phyloP scores from a whole-genome alignment of 768 basidiomycete species.

The Rhodotorula toruloides region DNA sequence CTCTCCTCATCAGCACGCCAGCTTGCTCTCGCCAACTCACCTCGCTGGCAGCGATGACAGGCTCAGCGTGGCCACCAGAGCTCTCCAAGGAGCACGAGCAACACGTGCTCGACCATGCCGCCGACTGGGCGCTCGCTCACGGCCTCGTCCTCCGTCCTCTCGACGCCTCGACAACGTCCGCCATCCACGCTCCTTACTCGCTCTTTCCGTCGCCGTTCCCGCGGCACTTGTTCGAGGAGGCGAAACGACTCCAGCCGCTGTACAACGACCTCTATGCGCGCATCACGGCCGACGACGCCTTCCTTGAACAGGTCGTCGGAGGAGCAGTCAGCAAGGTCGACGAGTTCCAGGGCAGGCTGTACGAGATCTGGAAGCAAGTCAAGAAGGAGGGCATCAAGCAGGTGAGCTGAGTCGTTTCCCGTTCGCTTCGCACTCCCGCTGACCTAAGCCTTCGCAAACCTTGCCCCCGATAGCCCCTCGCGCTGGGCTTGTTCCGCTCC shows the following conservation, averaged over 20 bases:
- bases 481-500: constrained; percentile 86
- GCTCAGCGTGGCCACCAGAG: constrained; percentile 4
- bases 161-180: constrained; percentile 48
- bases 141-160: constrained; percentile 76
- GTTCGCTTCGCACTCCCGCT: neutral
- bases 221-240: constrained; percentile 61
- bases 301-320: constrained; percentile 80
- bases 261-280: constrained; percentile 85
- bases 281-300: constrained; percentile 69
- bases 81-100: neutral
- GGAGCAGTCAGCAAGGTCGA: constrained; percentile 75
- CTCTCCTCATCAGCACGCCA: neutral
- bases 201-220: constrained; percentile 86
- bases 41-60: neutral
- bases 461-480: constrained; percentile 57
- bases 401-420: constrained; percentile 46
- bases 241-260: constrained; percentile 61
- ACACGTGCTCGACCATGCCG: constrained; percentile 41
- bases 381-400: constrained; percentile 61
- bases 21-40: too few species aligned
- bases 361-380: constrained; percentile 75
- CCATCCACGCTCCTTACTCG: constrained; percentile 83
- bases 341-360: constrained; percentile 76
- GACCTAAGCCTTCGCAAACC: neutral
- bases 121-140: constrained; percentile 77